A percentile compares a stretch with the other conserved stretches of the same genome.
Evolutionary conservation across 2,329 filamentous ascomycete species (phyloP).

Genomic region (Metarhizium rileyi): DNA sequence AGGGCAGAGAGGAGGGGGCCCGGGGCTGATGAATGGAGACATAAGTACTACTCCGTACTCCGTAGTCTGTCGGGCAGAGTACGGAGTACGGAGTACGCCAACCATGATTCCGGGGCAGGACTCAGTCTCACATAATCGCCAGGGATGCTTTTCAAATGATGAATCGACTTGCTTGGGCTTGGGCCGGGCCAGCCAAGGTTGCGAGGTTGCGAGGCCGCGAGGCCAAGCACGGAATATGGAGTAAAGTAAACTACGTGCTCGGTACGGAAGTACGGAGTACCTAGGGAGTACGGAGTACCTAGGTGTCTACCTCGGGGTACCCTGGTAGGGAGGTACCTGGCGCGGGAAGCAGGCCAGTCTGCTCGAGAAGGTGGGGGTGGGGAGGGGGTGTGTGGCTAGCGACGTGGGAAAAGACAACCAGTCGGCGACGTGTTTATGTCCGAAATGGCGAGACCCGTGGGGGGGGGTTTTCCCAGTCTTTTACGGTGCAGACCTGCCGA

Average conservation of each 20-base stretch:
- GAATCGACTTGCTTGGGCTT: neutral
- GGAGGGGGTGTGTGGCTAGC: neutral
- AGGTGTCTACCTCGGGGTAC: too few species aligned
- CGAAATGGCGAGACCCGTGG: constrained; percentile 4
- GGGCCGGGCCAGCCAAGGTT: neutral
- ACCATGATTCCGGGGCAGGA: neutral
- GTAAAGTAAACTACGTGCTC: neutral
- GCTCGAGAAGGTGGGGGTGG: neutral
- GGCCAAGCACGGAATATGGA: neutral
- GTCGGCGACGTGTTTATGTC: constrained; percentile 6
- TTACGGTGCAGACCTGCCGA: too few species aligned
- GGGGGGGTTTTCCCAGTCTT: neutral
- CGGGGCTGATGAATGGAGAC: constrained; percentile 5
- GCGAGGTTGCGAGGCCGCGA: neutral
- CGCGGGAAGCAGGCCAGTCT: too few species aligned
- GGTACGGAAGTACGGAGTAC: too few species aligned
- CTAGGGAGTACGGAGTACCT: too few species aligned
- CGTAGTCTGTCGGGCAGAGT: too few species aligned
- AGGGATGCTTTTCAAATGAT: neutral
- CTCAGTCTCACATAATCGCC: constrained; percentile 4
- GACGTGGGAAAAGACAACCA: neutral
- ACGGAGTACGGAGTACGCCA: neutral
- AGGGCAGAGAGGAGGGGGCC: neutral
- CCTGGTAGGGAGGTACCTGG: neutral
- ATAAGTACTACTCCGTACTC: too few species aligned